A percentile compares a stretch with the other conserved stretches of the same genome.
These are phyloP conservation scores for Xerophyta viscosa DNA, from an alignment of 106 monocot species.

Conservation along the genomic window DNA sequence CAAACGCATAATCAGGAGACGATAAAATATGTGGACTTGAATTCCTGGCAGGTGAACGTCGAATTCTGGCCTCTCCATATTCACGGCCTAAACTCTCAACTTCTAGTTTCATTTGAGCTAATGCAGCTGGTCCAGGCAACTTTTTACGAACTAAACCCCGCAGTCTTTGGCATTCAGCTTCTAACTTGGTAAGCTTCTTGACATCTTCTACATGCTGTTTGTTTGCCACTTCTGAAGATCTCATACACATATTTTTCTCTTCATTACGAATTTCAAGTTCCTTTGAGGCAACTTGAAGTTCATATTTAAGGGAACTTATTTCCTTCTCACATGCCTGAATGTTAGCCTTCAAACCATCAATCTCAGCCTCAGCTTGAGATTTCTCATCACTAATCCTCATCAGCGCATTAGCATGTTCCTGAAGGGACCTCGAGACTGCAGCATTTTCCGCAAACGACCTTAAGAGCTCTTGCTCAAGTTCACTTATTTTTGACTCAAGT, in stretches of 20 bases:
- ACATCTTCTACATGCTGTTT: conserved; percentile 76
- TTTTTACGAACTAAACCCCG: conserved; percentile 90
- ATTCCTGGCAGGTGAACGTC: conserved; percentile 34
- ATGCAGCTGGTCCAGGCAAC: conserved; percentile 91
- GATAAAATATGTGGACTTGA: conserved; percentile 18
- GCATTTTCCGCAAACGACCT: conserved; percentile 55
- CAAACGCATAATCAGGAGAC: conserved; percentile 40
- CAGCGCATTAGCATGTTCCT: conserved; percentile 50
- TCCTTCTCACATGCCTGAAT: conserved; percentile 60
- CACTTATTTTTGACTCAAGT: conserved; percentile 42
- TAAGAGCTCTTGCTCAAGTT: conserved; percentile 52
- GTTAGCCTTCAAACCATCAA: conserved; percentile 54
- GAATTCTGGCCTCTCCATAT: conserved; percentile 32
- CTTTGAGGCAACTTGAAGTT: conserved; percentile 65
- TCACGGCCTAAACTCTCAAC: conserved; percentile 72
- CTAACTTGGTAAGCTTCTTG: conserved; percentile 78
- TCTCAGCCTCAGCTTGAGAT: conserved; percentile 65
- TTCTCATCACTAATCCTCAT: conserved; percentile 72
- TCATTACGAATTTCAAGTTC: conserved; percentile 85
- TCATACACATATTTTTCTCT: conserved; percentile 80
- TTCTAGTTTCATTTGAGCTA: conserved; percentile 97
- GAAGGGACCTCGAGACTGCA: conserved; percentile 47
- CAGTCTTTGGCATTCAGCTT: conserved; percentile 90
- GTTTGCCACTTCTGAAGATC: conserved; percentile 69
- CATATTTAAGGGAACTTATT: conserved; percentile 70